Conservation (phyloP, 2,329 filamentous ascomycete species). For the Sporothrix brasiliensis region DNA sequence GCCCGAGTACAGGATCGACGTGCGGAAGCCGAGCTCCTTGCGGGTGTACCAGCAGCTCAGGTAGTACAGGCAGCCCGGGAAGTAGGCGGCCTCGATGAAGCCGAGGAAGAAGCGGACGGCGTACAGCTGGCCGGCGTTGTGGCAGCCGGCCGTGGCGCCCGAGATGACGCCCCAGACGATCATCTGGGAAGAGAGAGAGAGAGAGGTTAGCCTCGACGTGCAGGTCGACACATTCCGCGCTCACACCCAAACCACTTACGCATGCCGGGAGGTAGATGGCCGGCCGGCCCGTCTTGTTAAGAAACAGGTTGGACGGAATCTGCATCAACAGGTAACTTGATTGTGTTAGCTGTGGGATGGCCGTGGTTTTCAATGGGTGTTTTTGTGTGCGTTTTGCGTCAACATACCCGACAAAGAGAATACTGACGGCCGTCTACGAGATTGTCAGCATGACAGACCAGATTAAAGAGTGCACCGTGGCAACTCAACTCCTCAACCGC, state of each 20-base stretch:
- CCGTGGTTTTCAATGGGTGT: not conserved
- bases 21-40: conserved; percentile 63
- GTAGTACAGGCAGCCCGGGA: conserved; percentile 40
- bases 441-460: not conserved
- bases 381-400: too few species aligned
- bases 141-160: conserved; percentile 45
- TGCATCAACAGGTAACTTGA: conserved; percentile 55
- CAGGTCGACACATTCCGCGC: not conserved
- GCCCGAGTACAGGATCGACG: conserved; percentile 60
- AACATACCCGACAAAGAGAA: conserved; percentile 55
- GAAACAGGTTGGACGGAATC: conserved; percentile 54
- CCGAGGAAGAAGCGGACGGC: conserved; percentile 50
- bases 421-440: conserved; percentile 51
- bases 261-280: conserved; percentile 51
- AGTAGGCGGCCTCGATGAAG: conserved; percentile 48
- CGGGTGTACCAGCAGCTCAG: conserved; percentile 67
- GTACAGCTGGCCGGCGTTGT: conserved; percentile 45
- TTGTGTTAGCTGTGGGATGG: not conserved
- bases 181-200: conserved; percentile 43
- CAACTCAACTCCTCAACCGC: not conserved
- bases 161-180: conserved; percentile 55
- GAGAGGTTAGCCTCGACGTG: not conserved
- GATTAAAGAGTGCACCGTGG: not conserved
- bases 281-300: conserved; percentile 57
- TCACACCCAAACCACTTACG: conserved; percentile 41